Percentiles rank a stretch among this genome's conserved stretches.
Evolutionary conservation across 345 rosid species (phyloP).

Genomic region (Durio zibethinus): DNA sequence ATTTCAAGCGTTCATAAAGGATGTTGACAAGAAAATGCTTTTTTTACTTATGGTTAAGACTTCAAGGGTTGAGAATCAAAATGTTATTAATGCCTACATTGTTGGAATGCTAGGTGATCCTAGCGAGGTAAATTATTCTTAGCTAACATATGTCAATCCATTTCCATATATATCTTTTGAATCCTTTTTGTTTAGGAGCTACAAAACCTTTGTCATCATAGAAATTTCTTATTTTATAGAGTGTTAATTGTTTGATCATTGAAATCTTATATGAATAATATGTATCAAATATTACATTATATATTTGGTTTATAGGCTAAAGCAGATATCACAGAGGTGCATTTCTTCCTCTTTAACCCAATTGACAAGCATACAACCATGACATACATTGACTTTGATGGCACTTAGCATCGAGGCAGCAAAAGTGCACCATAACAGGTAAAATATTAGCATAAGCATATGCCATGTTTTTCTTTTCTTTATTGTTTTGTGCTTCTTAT

Average conservation of each 20-base stretch:
- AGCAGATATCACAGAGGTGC: constrained; percentile 14
- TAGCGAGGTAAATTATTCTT: constrained; percentile 28
- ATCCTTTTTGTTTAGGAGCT: background rate
- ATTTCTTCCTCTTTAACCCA: constrained; percentile 13
- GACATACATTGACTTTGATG: constrained; percentile 22
- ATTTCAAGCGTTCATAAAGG: constrained; percentile 5
- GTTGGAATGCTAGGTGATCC: constrained; percentile 23
- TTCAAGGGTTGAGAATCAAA: constrained; percentile 19
- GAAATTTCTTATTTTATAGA: background rate
- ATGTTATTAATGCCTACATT: constrained; percentile 18
- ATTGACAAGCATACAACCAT: constrained; percentile 14
- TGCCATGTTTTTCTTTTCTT: background rate
- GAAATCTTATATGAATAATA: background rate
- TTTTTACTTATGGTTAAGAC: constrained; percentile 12
- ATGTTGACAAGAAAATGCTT: constrained; percentile 12
- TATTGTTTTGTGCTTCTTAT: background rate
- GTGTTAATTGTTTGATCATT: background rate
- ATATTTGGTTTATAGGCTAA: constrained; percentile 25
- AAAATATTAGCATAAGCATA: constrained; percentile 31
- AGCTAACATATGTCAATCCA: background rate
- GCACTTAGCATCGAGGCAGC: constrained; percentile 81
- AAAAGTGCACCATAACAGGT: constrained; percentile 99
- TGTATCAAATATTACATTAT: background rate
- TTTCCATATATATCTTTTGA: background rate
- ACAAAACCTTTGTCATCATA: background rate